Percentiles rank a stretch among this genome's conserved stretches.
Evolutionary conservation across 2,329 filamentous ascomycete species (phyloP).

Genomic region (Bipolaris gigantea): DNA sequence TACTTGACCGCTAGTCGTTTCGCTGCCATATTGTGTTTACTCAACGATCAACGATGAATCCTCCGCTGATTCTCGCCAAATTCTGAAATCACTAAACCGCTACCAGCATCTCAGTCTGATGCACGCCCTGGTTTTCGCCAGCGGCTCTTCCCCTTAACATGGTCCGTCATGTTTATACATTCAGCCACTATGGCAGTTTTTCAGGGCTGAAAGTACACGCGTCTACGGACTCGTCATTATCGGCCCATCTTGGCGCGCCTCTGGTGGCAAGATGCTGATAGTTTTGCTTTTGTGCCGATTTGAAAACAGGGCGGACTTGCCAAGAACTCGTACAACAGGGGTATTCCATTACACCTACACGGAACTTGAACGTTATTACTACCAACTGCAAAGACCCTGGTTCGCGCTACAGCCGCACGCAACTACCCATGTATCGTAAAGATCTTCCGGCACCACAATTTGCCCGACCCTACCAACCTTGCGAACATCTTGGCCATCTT

Average conservation of each 20-base stretch:
- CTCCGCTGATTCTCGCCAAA: constrained; percentile 3
- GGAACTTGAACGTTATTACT: constrained; percentile 23
- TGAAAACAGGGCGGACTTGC: constrained; percentile 22
- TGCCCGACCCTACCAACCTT: constrained; percentile 11
- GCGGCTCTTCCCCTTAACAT: not conserved
- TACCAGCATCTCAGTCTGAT: too few species aligned
- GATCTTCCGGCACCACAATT: constrained; percentile 8
- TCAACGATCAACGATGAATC: constrained; percentile 7
- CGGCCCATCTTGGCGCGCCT: constrained; percentile 12
- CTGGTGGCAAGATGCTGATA: constrained; percentile 5
- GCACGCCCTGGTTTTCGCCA: not conserved
- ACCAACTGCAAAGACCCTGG: constrained; percentile 22
- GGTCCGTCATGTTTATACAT: not conserved
- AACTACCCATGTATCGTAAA: constrained; percentile 23
- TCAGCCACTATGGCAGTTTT: not conserved
- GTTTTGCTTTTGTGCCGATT: constrained; percentile 21
- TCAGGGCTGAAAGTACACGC: constrained; percentile 1
- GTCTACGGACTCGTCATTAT: constrained; percentile 15
- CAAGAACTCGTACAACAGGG: constrained; percentile 24
- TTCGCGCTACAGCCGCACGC: constrained; percentile 14
- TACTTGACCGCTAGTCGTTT: constrained; percentile 2
- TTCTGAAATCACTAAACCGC: not conserved
- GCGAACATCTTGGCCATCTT: constrained; percentile 9
- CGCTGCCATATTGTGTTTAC: constrained; percentile 1
- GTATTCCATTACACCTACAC: constrained; percentile 21